Base-by-base conservation (phyloP, 2,329 filamentous ascomycete genomes). In the Aspergillus alliaceus region DNA sequence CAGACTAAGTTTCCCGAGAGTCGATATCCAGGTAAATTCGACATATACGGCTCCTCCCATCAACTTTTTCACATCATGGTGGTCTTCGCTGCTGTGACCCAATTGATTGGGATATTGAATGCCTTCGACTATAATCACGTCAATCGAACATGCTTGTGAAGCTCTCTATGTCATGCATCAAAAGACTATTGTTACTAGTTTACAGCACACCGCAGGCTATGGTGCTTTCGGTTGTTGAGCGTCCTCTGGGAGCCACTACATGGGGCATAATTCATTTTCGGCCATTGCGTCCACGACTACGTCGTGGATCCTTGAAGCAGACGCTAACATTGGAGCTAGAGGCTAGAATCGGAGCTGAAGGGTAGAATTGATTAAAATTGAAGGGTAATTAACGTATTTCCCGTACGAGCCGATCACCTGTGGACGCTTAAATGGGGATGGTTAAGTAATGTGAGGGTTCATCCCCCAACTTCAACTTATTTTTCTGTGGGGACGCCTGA, bases 41-140 rank as follows among this genome's bases (percentile, higher is more conserved):
- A 64, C 44, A 48, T 64, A 40, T 63, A 35, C 14, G 59, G 60
- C 20, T 65, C 59, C 53, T 59, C 54, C 46, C 64, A 67, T 57
- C 54, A 56, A 39, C 60, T 67, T 46, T 66, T 67, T 53, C 63
- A 67, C 51, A 47, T 66, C n/a, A 54, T 65, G 52, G 65, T 67
- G 15, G 62, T 65, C 53, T 60, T 52, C 24, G 59, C 60, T 39
- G 64, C 64, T 51, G 60, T 62, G 53, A 56, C 61, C 50, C 58
- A 62, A 27, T 52, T 64, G 18, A 56, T 64, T 20, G 61, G 59
- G 22, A 57, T 60, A 50, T 49, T 64, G 40, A 49, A 59, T 53
- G 56, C 61, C 48, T 64, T 63, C 46, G 57, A 58, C 47, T 59
- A 59, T 54, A 53, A 57, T 51, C 32, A 51, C 32, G 11, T n/a